A percentile compares a stretch with the other conserved stretches of the same genome.
Conservation (phyloP, 345 rosid genomes). For the Lumnitzera littorea region DNA sequence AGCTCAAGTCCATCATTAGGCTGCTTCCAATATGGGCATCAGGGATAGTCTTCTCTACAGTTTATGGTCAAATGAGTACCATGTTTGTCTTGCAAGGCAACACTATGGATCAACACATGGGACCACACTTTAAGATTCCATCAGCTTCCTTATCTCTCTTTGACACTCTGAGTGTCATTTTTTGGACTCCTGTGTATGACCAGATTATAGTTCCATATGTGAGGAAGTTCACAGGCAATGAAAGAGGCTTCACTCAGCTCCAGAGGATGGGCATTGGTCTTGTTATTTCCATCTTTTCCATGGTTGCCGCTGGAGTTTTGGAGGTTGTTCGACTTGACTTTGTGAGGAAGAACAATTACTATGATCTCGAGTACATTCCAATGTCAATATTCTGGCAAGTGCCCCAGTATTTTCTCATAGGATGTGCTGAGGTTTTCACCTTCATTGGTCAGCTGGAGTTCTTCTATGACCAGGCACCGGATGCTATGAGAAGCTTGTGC, state of each 20-base stretch:
- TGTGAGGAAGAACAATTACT: conserved; percentile 48
- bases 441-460: conserved; percentile 85
- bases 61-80: conserved; percentile 84
- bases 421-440: conserved; percentile 86
- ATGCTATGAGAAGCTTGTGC: conserved; percentile 90
- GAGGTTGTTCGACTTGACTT: conserved; percentile 54
- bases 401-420: conserved; percentile 77
- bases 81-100: conserved; percentile 93
- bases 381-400: conserved; percentile 93
- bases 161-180: conserved; percentile 78
- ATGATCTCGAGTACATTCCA: conserved; percentile 45
- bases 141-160: conserved; percentile 90
- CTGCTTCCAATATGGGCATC: conserved; percentile 87
- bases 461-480: conserved; percentile 93
- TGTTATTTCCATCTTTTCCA: conserved; percentile 62
- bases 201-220: conserved; percentile 54
- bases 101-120: conserved; percentile 86
- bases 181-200: conserved; percentile 83
- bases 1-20: conserved; percentile 70
- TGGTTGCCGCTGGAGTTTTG: conserved; percentile 61
- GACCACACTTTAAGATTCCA: conserved; percentile 63
- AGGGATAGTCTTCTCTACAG: conserved; percentile 76
- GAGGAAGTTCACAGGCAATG: conserved; percentile 58
- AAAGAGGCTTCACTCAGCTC: conserved; percentile 88
- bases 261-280: conserved; percentile 94